Evolutionary conservation across 2,329 filamentous ascomycete genomes (phyloP), one percentile per base, ranked within the genome.

Genomic region (Paecilomyces sp.): DNA sequence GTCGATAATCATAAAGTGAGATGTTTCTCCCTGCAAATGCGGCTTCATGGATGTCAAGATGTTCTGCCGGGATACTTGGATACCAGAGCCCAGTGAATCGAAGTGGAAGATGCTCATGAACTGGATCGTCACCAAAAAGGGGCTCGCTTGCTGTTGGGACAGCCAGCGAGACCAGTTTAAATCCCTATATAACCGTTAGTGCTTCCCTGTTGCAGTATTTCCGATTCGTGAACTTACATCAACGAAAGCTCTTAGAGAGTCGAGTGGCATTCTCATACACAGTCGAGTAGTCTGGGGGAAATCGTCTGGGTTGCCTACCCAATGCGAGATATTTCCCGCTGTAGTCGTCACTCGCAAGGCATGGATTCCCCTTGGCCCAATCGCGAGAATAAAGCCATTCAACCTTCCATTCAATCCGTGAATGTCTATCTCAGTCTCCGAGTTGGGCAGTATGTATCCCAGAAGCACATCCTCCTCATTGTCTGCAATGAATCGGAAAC

Each of bases 11-110:
- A 11, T 54, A 30, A 31, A 59, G 57, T 5, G 57, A 59, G 22
- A 61, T 30, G 13, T 59, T 50, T 24, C 57, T 54, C 1, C 59
- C 63, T 31, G 59, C n/a, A 34, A 63, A 62, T 3, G 57, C 41
- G 6, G 57, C 30, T 11, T 62, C 60, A 34, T 67, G 60, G 22
- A 67, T 57, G 34, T 55, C 28, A 22, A 59, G 56, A 25, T 61
- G 52, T n/a, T 60, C 41, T 5, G 60, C 41, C 28, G 63, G 65
- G 12, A 64, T 50, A 47, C 54, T 47, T 33, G 65, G 65, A 54
- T 66, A 67, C 65, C 65, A 67, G 36, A 67, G 58, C 18, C 60
- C 64, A 8, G 59, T 62, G 34, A 61, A 62, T n/a, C 60, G 61
- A 13, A 64, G 57, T 12, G 59, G 61, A 3, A 62, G 58, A 22